These are phyloP conservation scores for Haberlea rhodopensis DNA, from an alignment of 257 asterid genomes.

Conservation along the genomic window DNA sequence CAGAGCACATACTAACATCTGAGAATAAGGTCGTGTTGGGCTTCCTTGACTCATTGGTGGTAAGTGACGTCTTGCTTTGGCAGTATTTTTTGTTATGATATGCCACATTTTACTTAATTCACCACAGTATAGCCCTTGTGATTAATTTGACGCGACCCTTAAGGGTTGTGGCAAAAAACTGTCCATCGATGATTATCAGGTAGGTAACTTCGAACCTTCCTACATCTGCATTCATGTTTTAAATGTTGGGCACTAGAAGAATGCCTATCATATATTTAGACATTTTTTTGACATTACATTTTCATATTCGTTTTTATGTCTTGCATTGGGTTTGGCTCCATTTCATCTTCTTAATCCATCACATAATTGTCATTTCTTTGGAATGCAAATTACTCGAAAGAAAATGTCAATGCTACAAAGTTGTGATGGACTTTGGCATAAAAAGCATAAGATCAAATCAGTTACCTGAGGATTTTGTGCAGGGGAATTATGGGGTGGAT, in stretches of 20 bases:
- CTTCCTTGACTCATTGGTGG: slow-evolving; percentile 71
- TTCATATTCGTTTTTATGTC: not conserved
- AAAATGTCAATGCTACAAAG: too few species aligned
- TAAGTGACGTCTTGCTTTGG: slow-evolving; percentile 33
- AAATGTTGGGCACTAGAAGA: not conserved
- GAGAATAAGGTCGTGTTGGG: slow-evolving; percentile 70
- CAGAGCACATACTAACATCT: slow-evolving; percentile 62
- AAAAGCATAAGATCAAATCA: too few species aligned
- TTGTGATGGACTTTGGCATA: too few species aligned
- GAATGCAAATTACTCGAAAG: too few species aligned
- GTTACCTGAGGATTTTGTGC: slow-evolving; percentile 1
- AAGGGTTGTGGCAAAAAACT: not conserved
- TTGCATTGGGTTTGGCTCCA: not conserved
- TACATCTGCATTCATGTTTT: not conserved
- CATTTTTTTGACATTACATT: not conserved
- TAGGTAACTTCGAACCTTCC: not conserved
- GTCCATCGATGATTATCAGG: not conserved
- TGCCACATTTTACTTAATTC: not conserved
- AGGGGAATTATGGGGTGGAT: not conserved
- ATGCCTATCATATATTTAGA: not conserved
- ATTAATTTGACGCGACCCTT: not conserved
- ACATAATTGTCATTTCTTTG: too few species aligned
- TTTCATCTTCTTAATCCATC: not conserved
- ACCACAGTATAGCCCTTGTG: not conserved
- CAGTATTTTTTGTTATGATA: slow-evolving; percentile 5